Percentiles rank a stretch among this genome's conserved stretches.
Evolutionary conservation across 2,329 filamentous ascomycete genomes (phyloP).

Genomic region (Xylariaceae sp.): DNA sequence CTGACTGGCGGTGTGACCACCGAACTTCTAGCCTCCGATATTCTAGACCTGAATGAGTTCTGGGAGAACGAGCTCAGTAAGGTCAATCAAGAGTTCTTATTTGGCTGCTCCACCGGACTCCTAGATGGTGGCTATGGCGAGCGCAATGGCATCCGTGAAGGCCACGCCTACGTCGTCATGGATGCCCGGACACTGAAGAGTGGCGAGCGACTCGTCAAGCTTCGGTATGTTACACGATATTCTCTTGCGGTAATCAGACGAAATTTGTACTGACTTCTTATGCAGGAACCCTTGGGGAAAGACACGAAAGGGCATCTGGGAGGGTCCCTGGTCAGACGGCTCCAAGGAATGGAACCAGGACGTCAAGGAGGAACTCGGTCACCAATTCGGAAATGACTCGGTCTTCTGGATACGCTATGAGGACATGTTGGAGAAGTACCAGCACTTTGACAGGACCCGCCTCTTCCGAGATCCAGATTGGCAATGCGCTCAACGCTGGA

Average conservation of each 20-base stretch:
- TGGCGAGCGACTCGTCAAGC: conserved; percentile 51
- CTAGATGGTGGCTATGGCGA: conserved; percentile 58
- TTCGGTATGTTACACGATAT: conserved; percentile 31
- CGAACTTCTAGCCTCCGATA: conserved; percentile 62
- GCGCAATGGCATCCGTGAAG: conserved; percentile 52
- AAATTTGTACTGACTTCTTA: conserved; percentile 9
- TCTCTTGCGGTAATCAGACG: background rate
- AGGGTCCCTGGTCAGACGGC: conserved; percentile 55
- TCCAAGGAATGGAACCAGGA: conserved; percentile 58
- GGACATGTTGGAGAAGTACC: conserved; percentile 58
- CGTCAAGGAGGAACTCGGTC: conserved; percentile 50
- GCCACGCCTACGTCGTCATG: conserved; percentile 57
- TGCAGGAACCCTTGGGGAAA: conserved; percentile 55
- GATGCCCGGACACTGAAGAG: conserved; percentile 48
- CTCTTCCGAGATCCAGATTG: conserved; percentile 55
- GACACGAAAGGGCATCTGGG: conserved; percentile 52
- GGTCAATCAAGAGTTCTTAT: conserved; percentile 75
- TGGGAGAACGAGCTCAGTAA: conserved; percentile 77
- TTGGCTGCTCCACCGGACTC: conserved; percentile 63
- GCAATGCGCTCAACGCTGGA: conserved; percentile 55
- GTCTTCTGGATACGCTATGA: conserved; percentile 61
- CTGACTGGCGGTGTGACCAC: conserved; percentile 65
- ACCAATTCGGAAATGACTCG: conserved; percentile 56
- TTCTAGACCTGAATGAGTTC: conserved; percentile 73
- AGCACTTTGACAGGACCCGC: conserved; percentile 55